A percentile compares a stretch with the other conserved stretches of the same genome.
Evolutionary conservation across 1,284 basidiomycete species (phyloP).

Genomic region (Pseudomicrostroma phylloplanum): DNA sequence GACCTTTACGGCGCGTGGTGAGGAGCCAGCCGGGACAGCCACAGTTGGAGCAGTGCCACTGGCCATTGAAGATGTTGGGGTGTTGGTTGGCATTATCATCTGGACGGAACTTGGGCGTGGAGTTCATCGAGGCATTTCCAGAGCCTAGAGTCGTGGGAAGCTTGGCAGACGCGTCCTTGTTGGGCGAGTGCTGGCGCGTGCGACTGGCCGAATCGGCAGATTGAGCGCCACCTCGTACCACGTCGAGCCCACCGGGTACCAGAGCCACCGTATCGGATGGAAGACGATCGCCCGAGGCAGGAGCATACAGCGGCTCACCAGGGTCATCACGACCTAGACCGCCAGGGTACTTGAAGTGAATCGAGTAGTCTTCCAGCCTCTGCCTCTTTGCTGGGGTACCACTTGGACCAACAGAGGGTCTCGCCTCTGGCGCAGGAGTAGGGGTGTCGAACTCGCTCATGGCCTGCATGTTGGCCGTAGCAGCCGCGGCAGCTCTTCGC

Average conservation of each 20-base stretch:
- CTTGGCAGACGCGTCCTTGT: not conserved
- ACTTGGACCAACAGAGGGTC: slow-evolving; percentile 18
- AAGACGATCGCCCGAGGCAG: slow-evolving; percentile 8
- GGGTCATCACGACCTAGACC: slow-evolving; percentile 38
- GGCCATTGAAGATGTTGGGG: slow-evolving; percentile 44
- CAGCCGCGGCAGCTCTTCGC: slow-evolving; percentile 39
- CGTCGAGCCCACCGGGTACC: not conserved
- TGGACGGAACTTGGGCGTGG: slow-evolving; percentile 23
- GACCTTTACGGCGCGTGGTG: slow-evolving; percentile 61
- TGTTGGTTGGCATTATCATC: slow-evolving; percentile 46
- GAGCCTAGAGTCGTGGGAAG: not conserved
- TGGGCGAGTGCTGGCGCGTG: not conserved
- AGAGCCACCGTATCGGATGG: not conserved
- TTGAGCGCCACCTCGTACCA: not conserved
- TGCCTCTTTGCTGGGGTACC: slow-evolving; percentile 8
- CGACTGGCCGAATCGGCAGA: not conserved
- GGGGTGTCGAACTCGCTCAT: slow-evolving; percentile 28
- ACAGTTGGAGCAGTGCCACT: slow-evolving; percentile 50
- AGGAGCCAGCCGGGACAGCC: slow-evolving; percentile 42
- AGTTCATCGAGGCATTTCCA: not conserved
- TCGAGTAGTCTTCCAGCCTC: slow-evolving; percentile 32
- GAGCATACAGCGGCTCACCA: slow-evolving; percentile 30
- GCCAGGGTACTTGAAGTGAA: slow-evolving; percentile 43
- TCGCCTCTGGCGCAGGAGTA: slow-evolving; percentile 27
- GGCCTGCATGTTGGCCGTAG: slow-evolving; percentile 30